Base-by-base conservation (phyloP, 495 filamentous ascomycete genomes). In the Xylaria intraflava region DNA sequence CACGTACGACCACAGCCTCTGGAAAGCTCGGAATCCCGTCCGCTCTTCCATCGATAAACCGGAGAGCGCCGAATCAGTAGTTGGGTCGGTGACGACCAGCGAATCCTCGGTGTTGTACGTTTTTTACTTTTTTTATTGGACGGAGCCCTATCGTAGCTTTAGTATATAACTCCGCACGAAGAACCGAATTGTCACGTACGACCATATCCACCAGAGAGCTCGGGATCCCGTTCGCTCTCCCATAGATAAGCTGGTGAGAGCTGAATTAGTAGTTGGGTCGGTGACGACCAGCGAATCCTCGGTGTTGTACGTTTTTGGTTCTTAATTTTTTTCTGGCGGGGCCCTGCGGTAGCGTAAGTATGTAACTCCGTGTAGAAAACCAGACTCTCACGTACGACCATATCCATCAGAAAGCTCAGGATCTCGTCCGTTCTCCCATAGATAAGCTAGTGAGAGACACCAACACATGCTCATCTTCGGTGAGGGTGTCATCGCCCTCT, bases 171-270 rank as follows among this genome's bases (percentile, higher is more conserved):
- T n/a, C n/a, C n/a, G n/a, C n/a, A n/a, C n/a, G n/a, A n/a, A n/a
- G n/a, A n/a, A n/a, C n/a, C n/a, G n/a, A n/a, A n/a, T 29, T 29
- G 27, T 29, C 27, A 29, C 27, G 9, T 29, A 4, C 4, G 27
- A 29, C 4, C 27, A 9, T 29, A 29, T 4, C 9, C 27, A 29
- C 9, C 27, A 29, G 66, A 69, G 47, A 60, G 65, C 58, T 65
- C 62, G 67, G 66, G 58, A 69, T 66, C 68, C 70, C 65, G 69
- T 72, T 64, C 64, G 70, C 64, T 72, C 69, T 69, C 56, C 66
- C 67, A 55, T 68, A 62, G 58, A 59, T 58, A 64, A 66, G 53
- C 56, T 38, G 50, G 46, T 46, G 46, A 61, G 45, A 10, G 58
- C 40, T 51, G 35, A 62, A 68, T 53, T 60, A 69, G 69, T 68